Evolutionary conservation across 2,329 filamentous ascomycete genomes (phyloP).

Genomic region (Erysiphe pulchra): DNA sequence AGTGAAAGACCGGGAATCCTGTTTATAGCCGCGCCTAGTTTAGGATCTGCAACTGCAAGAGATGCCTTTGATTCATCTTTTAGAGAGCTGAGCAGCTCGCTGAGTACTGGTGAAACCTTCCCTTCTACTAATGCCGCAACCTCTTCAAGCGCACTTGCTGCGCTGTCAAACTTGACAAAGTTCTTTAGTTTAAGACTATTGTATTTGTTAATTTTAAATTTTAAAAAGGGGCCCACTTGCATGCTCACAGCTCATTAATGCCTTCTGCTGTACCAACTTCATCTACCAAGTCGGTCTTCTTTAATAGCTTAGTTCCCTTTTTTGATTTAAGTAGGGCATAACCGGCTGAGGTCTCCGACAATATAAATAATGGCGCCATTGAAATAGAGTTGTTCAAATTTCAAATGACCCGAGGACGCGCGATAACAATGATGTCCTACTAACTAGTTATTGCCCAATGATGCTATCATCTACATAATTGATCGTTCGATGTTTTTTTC

Average conservation of each 20-base stretch:
- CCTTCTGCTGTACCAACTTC: constrained; percentile 61
- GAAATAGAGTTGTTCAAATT: constrained; percentile 12
- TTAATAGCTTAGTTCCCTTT: constrained; percentile 92
- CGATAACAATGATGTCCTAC: no score
- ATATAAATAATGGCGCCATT: constrained; percentile 78
- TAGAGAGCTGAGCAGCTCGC: constrained; percentile 59
- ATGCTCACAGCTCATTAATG: constrained; percentile 57
- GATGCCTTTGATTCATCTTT: constrained; percentile 97
- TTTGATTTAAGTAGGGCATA: constrained; percentile 88
- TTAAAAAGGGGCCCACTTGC: not conserved
- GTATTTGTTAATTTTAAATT: not conserved
- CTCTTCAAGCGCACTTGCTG: constrained; percentile 72
- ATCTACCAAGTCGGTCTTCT: constrained; percentile 53
- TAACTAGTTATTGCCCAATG: no score
- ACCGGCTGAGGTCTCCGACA: constrained; percentile 64
- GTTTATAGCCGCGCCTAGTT: constrained; percentile 74
- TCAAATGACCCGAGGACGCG: not conserved
- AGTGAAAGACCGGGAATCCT: constrained; percentile 76
- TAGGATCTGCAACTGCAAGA: constrained; percentile 78
- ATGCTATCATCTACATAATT: no score
- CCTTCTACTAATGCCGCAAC: constrained; percentile 71
- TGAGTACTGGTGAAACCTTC: constrained; percentile 76
- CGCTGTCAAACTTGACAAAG: constrained; percentile 93
- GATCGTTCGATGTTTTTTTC: no score
- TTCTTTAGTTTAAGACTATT: constrained; percentile 75